Percentiles rank a stretch among this genome's conserved stretches.
Conservation (phyloP, 352 stramenopile species). For the Globisporangium carolinianum region DNA sequence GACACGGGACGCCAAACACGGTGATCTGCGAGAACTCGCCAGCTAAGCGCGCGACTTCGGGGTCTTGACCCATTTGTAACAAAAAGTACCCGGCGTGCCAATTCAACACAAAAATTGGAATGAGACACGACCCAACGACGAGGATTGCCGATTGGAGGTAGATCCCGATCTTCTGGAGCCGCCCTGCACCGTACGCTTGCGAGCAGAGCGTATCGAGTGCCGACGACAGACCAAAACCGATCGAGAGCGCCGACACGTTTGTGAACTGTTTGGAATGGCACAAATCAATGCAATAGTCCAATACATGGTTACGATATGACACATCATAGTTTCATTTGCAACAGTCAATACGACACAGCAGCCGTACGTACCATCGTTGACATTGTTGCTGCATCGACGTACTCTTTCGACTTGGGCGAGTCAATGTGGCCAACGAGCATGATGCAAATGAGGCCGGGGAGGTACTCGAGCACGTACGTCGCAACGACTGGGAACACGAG, state of each 20-base stretch:
- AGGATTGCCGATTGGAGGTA: slow-evolving; percentile 55
- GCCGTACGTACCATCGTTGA: slow-evolving; percentile 48
- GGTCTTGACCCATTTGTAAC: slow-evolving; percentile 34
- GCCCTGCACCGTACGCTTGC: slow-evolving; percentile 49
- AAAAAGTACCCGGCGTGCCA: slow-evolving; percentile 46
- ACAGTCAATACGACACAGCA: no score
- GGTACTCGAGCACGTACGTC: slow-evolving; percentile 21
- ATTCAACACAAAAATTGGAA: slow-evolving; percentile 39
- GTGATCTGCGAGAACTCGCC: slow-evolving; percentile 44
- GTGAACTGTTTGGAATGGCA: no score
- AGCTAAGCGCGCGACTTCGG: slow-evolving; percentile 32
- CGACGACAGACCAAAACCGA: slow-evolving; percentile 55
- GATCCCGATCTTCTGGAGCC: slow-evolving; percentile 45
- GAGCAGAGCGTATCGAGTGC: slow-evolving; percentile 75
- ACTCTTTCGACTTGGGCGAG: slow-evolving; percentile 43
- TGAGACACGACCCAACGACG: slow-evolving; percentile 32
- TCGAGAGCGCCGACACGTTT: slow-evolving; percentile 55
- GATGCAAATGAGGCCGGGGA: slow-evolving; percentile 48
- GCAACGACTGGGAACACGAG: slow-evolving; percentile 34
- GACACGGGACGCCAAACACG: slow-evolving; percentile 42
- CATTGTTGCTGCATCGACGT: slow-evolving; percentile 58
- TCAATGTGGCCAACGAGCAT: slow-evolving; percentile 63
- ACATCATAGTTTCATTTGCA: no score
- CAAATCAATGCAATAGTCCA: no score
- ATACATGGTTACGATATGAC: neutral